Base-by-base conservation (phyloP, 306 rosid genomes). In the Albizia julibrissin region DNA sequence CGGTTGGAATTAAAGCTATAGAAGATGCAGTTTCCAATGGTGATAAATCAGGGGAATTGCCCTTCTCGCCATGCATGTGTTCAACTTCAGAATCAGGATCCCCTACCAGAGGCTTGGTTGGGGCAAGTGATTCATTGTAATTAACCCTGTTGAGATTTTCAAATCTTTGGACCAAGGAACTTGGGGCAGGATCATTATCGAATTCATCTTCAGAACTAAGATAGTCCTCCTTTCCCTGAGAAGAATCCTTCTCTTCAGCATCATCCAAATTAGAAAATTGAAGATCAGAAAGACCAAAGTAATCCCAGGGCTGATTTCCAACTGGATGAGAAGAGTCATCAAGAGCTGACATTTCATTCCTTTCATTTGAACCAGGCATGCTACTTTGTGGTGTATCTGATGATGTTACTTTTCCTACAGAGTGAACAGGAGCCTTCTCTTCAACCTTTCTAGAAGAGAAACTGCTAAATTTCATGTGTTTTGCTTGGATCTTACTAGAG, bases 271-370 rank as follows among this genome's bases (percentile, higher is more conserved):
- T 91, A 56, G 97, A 90, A 85, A 90, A 89, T 43, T 92, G 92
- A 85, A 89, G 84, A 75, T 96, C 87, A 84, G 91, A 95, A 76
- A 93, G 85, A 22, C 91, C 97, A 85, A 94, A 94, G 88, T 86
- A 96, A 92, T 96, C 98, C 99, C 99, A 93, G 4, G 87, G 91
- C 40, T 86, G 89, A 78, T 89, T 71, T 80, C 87, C 94, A 78
- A 84, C 85, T 21, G 91, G 91, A 62, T 82, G 72, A 29, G 97
- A 84, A 87, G 94, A 79, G 74, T 82, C 91, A 71, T 87, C 97
- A 69, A 85, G 79, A 26, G 88, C 88, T 49, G 82, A 69, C 66
- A 50, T 79, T 75, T 87, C 91, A 43, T 86, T 85, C 67, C 80
- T 84, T 80, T 76, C 87, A 80, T 56, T 44, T 27, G 88, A 81